phyloP scores from a whole-genome alignment of 768 basidiomycete species.

The Mycena sanguinolenta region DNA sequence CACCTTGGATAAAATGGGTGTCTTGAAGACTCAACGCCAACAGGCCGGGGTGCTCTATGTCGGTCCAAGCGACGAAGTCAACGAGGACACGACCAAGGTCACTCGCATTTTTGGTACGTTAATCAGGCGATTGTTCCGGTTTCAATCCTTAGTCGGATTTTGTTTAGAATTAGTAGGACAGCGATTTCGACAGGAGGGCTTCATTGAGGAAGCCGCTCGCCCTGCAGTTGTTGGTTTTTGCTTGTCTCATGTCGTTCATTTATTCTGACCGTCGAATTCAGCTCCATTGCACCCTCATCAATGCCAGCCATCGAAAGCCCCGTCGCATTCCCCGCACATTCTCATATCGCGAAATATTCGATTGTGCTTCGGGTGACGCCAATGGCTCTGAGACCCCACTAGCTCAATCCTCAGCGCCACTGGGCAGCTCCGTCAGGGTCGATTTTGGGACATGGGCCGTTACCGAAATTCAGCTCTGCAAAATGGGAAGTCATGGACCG shows the following conservation, averaged over 20 bases:
- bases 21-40: conserved; percentile 55
- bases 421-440: conserved; percentile 45
- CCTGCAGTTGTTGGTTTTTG: conserved; percentile 61
- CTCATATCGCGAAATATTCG: conserved; percentile 54
- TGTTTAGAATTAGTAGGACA: conserved; percentile 28
- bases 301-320: conserved; percentile 60
- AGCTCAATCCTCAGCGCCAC: background rate
- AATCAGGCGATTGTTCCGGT: background rate
- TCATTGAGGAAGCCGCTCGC: conserved; percentile 43
- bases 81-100: conserved; percentile 37
- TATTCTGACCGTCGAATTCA: conserved; percentile 32
- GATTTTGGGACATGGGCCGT: conserved; percentile 69
- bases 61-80: conserved; percentile 57
- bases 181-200: conserved; percentile 34
- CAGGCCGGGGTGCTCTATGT: conserved; percentile 69
- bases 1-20: conserved; percentile 61
- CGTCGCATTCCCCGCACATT: conserved; percentile 46
- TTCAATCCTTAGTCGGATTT: background rate
- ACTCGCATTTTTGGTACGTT: conserved; percentile 25
- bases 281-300: conserved; percentile 67
- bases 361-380: conserved; percentile 6
- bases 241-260: background rate
- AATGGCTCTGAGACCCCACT: background rate
- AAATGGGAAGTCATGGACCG: conserved; percentile 76
- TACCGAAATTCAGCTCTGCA: conserved; percentile 73